Evolutionary conservation across 2,329 filamentous ascomycete genomes (phyloP).

Genomic region (Chaetomiaceae sp.): DNA sequence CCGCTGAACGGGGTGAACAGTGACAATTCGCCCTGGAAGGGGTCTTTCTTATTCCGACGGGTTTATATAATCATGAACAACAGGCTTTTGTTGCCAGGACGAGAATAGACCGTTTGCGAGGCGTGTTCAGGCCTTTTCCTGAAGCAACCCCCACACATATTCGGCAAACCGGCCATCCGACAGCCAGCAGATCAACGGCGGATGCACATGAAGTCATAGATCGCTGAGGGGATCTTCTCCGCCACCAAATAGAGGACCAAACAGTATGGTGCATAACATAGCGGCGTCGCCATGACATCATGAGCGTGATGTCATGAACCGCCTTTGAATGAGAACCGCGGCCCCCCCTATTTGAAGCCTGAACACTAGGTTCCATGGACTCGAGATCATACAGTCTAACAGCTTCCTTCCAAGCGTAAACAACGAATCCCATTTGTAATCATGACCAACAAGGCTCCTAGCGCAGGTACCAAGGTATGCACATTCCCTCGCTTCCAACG

Average conservation of each 20-base stretch:
- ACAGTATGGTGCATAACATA: background rate
- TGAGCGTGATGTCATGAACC: conserved; percentile 20
- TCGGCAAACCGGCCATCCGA: background rate
- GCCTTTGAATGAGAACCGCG: background rate
- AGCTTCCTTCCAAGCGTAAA: background rate
- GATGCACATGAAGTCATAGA: conserved; percentile 11
- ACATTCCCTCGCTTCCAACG: background rate
- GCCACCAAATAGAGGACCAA: too few relatives aligned
- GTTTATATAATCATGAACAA: too few relatives aligned
- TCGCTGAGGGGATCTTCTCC: background rate
- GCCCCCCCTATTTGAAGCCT: conserved; percentile 1
- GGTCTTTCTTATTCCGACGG: too few relatives aligned
- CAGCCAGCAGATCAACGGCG: too few relatives aligned
- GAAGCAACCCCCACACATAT: background rate
- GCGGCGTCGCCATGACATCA: conserved; percentile 16
- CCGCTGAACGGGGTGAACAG: too few relatives aligned
- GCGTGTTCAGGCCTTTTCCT: background rate
- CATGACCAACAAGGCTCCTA: conserved; percentile 17
- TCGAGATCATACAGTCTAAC: too few relatives aligned
- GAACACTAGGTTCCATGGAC: background rate
- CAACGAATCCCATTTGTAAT: background rate
- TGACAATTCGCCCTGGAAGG: too few relatives aligned
- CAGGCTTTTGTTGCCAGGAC: too few relatives aligned
- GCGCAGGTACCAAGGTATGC: conserved; percentile 20
- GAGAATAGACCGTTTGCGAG: too few relatives aligned